phyloP scores from a whole-genome alignment of 2,329 filamentous ascomycete genomes.

The Exserohilum turcica region DNA sequence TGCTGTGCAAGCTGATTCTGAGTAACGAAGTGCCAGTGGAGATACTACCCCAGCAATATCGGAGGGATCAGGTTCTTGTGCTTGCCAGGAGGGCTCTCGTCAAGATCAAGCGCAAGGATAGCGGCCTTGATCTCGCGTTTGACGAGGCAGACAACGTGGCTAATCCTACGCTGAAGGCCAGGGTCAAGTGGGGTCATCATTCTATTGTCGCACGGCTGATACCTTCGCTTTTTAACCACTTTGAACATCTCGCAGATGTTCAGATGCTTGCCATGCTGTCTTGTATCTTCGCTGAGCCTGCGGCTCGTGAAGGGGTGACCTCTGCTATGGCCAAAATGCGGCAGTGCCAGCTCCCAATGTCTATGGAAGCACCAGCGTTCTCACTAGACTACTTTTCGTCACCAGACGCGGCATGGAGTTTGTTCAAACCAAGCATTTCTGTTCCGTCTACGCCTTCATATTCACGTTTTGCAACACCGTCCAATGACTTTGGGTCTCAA shows the following conservation, averaged over 20 bases:
- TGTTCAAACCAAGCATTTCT: constrained; percentile 47
- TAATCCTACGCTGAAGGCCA: constrained; percentile 49
- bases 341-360: constrained; percentile 47
- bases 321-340: constrained; percentile 45
- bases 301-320: constrained; percentile 48
- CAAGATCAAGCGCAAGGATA: constrained; percentile 56
- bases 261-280: constrained; percentile 71
- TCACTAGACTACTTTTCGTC: constrained; percentile 56
- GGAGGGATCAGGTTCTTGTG: constrained; percentile 67
- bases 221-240: constrained; percentile 63
- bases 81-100: constrained; percentile 68
- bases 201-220: constrained; percentile 63
- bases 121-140: constrained; percentile 55
- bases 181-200: constrained; percentile 63
- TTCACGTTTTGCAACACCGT: constrained; percentile 39
- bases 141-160: constrained; percentile 50
- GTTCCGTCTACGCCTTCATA: constrained; percentile 39
- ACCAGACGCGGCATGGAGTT: constrained; percentile 51
- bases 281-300: constrained; percentile 61
- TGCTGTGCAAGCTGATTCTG: constrained; percentile 76
- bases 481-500: constrained; percentile 40
- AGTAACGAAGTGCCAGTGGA: constrained; percentile 76
- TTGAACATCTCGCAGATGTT: constrained; percentile 64
- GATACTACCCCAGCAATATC: constrained; percentile 61
- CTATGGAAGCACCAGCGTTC: constrained; percentile 52